Evolutionary conservation across 345 rosid genomes (phyloP).

Genomic region (Lumnitzera racemosa): DNA sequence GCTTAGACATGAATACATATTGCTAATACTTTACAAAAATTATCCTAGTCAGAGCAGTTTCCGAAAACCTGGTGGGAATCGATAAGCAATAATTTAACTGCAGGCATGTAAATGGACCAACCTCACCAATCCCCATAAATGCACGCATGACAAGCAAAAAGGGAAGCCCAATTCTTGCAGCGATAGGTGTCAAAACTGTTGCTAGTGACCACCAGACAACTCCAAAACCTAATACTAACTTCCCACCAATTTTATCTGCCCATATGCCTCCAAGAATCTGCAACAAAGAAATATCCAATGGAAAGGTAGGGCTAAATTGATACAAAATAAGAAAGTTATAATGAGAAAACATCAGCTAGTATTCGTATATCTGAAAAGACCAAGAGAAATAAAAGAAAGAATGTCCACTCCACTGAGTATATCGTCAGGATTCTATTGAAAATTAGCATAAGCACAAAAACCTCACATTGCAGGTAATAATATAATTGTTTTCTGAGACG

Average conservation of each 20-base stretch:
- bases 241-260: conserved; percentile 97
- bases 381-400: no score
- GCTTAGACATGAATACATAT: no score
- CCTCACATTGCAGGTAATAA: no score
- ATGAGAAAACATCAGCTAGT: no score
- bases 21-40: no score
- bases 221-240: conserved; percentile 86
- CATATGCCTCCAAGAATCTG: conserved; percentile 95
- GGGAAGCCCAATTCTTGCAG: conserved; percentile 88
- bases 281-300: conserved; percentile 16
- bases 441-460: no score
- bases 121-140: conserved; percentile 98
- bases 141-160: conserved; percentile 84
- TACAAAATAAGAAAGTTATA: no score
- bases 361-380: no score
- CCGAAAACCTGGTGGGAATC: background rate
- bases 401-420: no score
- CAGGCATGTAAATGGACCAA: conserved; percentile 16
- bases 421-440: no score
- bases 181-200: conserved; percentile 89
- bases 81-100: background rate
- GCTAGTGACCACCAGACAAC: conserved; percentile 97
- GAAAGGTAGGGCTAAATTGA: background rate
- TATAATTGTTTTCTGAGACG: background rate
- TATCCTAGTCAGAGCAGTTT: background rate